Base-by-base conservation (phyloP, 139 green algal genomes). In the Pseudopediastrum boryanum region DNA sequence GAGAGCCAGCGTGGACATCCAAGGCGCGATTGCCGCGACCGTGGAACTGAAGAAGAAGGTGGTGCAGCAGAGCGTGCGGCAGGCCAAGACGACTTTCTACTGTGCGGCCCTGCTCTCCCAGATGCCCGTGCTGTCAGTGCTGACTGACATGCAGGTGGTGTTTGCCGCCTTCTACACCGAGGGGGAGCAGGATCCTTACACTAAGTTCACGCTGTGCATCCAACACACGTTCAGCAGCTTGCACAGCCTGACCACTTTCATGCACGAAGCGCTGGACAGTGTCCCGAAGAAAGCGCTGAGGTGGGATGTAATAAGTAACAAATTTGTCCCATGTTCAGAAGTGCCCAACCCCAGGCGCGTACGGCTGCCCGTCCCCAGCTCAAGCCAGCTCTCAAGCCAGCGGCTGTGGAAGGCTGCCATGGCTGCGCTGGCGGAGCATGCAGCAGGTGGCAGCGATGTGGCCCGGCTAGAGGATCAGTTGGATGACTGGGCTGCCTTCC, bases 41-140 rank as follows among this genome's bases (percentile, higher is more conserved):
- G 12, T 75, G 67, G 67, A 75, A 46, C 23, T 75, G 35, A 61
- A 75, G 67, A 75, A 75, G 67, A 75, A 75, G 67, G 67, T 75
- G 42, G 67, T 75, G 19, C 43, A 75, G 67, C 67, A 75, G 43
- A 75, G 67, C 67, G 27, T 75, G 43, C 39, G 67, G 43, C 67
- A 75, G 44, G 44, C 67, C 67, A 75, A 75, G 27, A 35, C 27
- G 12, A 75, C 67, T 9, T 75, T 29, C 19, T 21, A 63, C 16
- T 75, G 67, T 54, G 67, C 67, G 62, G 43, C 42, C 67, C 27
- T 75, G 8, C 42, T 63, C 31, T 75, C 67, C 43, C 42, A 75
- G n/a, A 13, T 75, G 44, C 67, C 67, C 12, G 67, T 75, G 48
- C 48, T 58, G 48, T 27, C 16, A 16, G 48, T 58, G 48, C 19